A percentile compares a stretch with the other conserved stretches of the same genome.
phyloP scores from a whole-genome alignment of 495 filamentous ascomycete genomes.

The Penicillium crystallinum region DNA sequence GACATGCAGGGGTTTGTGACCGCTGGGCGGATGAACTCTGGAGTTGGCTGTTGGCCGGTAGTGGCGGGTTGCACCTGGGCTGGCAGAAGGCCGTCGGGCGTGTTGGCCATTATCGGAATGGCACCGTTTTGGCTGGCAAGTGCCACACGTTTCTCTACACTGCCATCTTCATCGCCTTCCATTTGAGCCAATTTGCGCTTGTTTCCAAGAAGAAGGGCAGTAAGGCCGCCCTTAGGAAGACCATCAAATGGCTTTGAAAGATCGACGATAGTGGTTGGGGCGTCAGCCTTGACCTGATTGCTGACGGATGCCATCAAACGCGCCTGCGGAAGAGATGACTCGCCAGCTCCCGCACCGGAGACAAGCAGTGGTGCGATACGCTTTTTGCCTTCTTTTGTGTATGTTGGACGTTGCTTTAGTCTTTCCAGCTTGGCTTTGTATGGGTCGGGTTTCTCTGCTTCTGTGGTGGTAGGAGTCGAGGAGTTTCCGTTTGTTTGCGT shows the following conservation, averaged over 20 bases:
- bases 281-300: conserved; percentile 56
- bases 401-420: conserved; percentile 83
- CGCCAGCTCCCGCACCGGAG: conserved; percentile 72
- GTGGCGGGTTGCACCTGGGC: conserved; percentile 50
- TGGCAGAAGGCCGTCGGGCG: conserved; percentile 68
- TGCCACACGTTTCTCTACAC: conserved; percentile 57
- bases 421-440: conserved; percentile 66
- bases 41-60: conserved; percentile 63
- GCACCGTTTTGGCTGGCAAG: conserved; percentile 57
- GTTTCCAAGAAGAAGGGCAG: conserved; percentile 81
- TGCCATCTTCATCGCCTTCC: conserved; percentile 64
- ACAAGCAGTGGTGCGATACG: conserved; percentile 88
- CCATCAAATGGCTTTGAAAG: conserved; percentile 93
- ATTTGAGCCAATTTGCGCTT: conserved; percentile 74
- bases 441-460: conserved; percentile 54
- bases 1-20: conserved; percentile 73
- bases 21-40: conserved; percentile 83
- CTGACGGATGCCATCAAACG: conserved; percentile 69
- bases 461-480: conserved; percentile 31
- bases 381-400: conserved; percentile 97
- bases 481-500: conserved; percentile 37
- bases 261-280: conserved; percentile 81
- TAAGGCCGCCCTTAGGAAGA: conserved; percentile 81
- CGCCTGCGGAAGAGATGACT: conserved; percentile 81
- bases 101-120: conserved; percentile 68